phyloP scores from a whole-genome alignment of 495 filamentous ascomycete species.

The Talaromyces thailandensis region DNA sequence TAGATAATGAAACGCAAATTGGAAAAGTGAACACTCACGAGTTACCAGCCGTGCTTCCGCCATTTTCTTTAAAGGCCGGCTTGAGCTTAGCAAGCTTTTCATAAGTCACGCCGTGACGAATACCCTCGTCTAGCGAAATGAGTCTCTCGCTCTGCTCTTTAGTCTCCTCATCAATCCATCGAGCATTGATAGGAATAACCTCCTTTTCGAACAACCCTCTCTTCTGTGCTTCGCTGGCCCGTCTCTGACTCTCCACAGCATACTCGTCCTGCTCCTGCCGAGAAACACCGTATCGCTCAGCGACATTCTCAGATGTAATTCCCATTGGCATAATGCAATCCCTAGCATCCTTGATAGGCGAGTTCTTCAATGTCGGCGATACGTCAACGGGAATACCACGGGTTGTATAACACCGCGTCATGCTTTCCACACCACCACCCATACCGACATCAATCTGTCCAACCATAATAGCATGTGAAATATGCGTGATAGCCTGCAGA shows the following conservation, averaged over 20 bases:
- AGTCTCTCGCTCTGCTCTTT: conserved; percentile 59
- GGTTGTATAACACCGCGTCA: conserved; percentile 59
- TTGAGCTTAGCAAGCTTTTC: conserved; percentile 67
- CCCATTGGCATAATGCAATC: conserved; percentile 86
- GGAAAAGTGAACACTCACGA: conserved; percentile 13
- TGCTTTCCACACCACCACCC: conserved; percentile 72
- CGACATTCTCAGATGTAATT: conserved; percentile 84
- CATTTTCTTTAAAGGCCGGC: conserved; percentile 71
- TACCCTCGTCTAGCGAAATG: conserved; percentile 72
- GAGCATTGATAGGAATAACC: conserved; percentile 67
- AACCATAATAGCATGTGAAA: conserved; percentile 65
- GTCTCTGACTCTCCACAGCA: conserved; percentile 66
- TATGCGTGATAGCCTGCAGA: conserved; percentile 77
- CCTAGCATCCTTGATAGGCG: conserved; percentile 51
- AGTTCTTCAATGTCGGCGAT: conserved; percentile 46
- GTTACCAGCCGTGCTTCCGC: conserved; percentile 63
- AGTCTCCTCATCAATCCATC: conserved; percentile 56
- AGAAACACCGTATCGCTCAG: conserved; percentile 64
- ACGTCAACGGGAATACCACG: conserved; percentile 65
- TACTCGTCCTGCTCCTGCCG: conserved; percentile 67
- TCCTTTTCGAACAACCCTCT: conserved; percentile 75
- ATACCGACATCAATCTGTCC: conserved; percentile 75
- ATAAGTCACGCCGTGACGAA: conserved; percentile 70
- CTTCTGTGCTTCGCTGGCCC: conserved; percentile 73
- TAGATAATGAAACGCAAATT: background rate